Evolutionary conservation across 2,329 filamentous ascomycete species (phyloP), one percentile per base, ranked within the genome.

Genomic region (Aspergillus sp.): DNA sequence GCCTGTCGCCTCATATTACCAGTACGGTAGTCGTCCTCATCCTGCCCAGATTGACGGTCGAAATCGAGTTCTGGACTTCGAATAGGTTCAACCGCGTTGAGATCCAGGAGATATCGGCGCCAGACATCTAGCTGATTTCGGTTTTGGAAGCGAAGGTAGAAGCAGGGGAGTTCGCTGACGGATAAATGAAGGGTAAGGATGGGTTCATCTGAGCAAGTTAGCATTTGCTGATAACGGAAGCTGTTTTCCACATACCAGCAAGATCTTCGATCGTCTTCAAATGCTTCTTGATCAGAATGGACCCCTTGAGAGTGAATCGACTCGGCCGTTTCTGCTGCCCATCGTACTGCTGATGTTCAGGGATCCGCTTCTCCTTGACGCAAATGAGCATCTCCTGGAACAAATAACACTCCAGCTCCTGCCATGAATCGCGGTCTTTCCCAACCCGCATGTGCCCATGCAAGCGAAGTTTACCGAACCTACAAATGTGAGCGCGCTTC

Each of bases 381-480:
- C 95, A 99, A 67, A 99, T 99, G 70, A 99, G 90, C 95, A 99
- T 99, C 80, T 99, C 95, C 4, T 91, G 92, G 74, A 99, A 99
- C 31, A 99, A 85, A 76, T 92, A 99, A 77, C 95, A 99, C 76
- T 99, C 93, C 59, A 99, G 81, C 76, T 98, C 95, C 81, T 99
- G 95, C 95, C 95, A 99, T 7, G 93, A 93, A 66, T 94, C 85
- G 68, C 93, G 93, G 77, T 99, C 95, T 79, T 99, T 99, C 69
- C 95, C 95, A 23, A 99, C 95, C 57, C 92, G 89, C 60, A 99
- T 87, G 2, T 90, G 93, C 30, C 93, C 94, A 71, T 97, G 93
- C 34, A 98, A 82, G 34, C 93, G 88, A 67, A 99, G 84, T 74
- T 95, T 96, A 65, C 95, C 95, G 74, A 99, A 99, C 66, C 91